phyloP scores from a whole-genome alignment of 2,329 filamentous ascomycete species.

The Fusarium globosum region DNA sequence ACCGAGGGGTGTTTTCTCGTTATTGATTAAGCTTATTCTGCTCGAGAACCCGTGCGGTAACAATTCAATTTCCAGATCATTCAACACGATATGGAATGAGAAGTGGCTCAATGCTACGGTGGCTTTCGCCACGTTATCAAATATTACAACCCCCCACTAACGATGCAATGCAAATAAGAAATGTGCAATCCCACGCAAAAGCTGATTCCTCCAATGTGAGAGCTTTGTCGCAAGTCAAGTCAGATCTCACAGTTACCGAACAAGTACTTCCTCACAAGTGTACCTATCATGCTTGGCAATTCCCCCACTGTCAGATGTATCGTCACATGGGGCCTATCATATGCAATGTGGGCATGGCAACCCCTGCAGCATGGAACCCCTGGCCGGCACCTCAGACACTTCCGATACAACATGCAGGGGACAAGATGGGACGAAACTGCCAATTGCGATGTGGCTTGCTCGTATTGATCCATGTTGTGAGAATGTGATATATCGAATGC shows the following conservation, averaged over 20 bases:
- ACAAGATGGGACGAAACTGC: neutral
- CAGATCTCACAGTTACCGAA: neutral
- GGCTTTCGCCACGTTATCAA: neutral
- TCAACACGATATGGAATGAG: neutral
- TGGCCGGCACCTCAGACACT: neutral
- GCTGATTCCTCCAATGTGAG: neutral
- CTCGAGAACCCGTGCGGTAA: no score
- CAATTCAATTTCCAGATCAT: neutral
- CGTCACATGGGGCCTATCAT: neutral
- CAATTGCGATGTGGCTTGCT: neutral
- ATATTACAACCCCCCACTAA: neutral
- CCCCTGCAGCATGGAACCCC: neutral
- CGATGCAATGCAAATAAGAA: neutral
- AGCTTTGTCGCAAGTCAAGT: neutral
- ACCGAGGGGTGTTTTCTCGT: neutral
- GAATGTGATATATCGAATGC: neutral
- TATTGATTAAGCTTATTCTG: neutral
- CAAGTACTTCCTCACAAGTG: neutral
- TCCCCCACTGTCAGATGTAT: neutral
- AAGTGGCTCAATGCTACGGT: neutral
- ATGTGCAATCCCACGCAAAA: neutral
- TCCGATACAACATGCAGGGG: neutral
- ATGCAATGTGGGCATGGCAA: neutral
- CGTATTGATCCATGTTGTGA: neutral
- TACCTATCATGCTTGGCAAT: neutral